Evolutionary conservation across 2,329 filamentous ascomycete species (phyloP).

Genomic region (Fusarium verticillioides): DNA sequence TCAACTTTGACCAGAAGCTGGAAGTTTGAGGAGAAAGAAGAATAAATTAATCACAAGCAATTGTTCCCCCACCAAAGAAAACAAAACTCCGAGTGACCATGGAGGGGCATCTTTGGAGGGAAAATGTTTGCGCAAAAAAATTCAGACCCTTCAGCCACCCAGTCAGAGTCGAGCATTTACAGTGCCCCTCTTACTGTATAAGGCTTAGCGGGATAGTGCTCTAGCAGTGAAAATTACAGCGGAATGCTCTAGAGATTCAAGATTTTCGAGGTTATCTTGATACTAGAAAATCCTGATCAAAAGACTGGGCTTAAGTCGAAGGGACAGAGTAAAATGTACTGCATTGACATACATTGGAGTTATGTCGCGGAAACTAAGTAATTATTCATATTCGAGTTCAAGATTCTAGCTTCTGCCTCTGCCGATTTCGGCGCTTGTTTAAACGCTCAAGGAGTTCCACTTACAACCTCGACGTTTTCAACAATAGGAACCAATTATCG

Average conservation of each 20-base stretch:
- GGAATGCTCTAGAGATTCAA: neutral
- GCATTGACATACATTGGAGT: too few relatives aligned
- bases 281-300: neutral
- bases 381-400: neutral
- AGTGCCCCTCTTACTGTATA: conserved; percentile 49
- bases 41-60: conserved; percentile 22
- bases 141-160: conserved; percentile 38
- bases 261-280: neutral
- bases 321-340: neutral
- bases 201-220: conserved; percentile 40
- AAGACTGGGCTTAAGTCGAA: neutral
- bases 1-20: conserved; percentile 26
- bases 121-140: conserved; percentile 39
- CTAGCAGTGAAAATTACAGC: neutral
- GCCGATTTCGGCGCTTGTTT: conserved; percentile 16
- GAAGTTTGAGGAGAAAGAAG: conserved; percentile 27
- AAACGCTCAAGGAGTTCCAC: conserved; percentile 13
- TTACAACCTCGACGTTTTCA: neutral
- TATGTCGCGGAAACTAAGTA: neutral
- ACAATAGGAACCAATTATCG: neutral
- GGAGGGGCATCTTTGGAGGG: conserved; percentile 40
- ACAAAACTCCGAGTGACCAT: conserved; percentile 29
- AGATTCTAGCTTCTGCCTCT: conserved; percentile 3
- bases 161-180: conserved; percentile 23
- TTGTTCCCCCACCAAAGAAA: conserved; percentile 35